Evolutionary conservation across 225 moss, liverwort and hornwort species (phyloP).

Genomic region (Anthoceros angustus): DNA sequence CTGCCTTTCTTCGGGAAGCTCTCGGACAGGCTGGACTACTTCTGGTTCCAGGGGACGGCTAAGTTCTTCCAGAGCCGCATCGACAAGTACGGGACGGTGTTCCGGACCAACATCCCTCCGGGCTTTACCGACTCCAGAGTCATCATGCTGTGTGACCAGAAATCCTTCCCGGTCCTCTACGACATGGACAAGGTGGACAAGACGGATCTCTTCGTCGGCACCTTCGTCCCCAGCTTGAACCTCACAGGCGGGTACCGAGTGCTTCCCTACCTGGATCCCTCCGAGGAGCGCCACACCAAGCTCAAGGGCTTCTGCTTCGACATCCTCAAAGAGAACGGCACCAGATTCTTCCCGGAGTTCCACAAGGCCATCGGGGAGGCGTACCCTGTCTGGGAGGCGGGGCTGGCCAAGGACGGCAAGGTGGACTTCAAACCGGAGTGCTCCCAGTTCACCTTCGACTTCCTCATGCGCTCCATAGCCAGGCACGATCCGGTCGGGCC

Average conservation of each 20-base stretch:
- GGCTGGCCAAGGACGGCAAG: conserved; percentile 22
- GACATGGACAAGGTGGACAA: conserved; percentile 7
- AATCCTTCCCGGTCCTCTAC: conserved; percentile 3
- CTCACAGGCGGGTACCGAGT: conserved; percentile 6
- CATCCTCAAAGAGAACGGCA: conserved; percentile 7
- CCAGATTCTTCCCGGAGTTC: conserved; percentile 16
- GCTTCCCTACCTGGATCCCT: conserved; percentile 8
- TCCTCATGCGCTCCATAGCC: conserved; percentile 13
- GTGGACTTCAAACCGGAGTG: background rate
- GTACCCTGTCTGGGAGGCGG: conserved; percentile 12
- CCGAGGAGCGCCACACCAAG: conserved; percentile 7
- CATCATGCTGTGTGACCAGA: conserved; percentile 9
- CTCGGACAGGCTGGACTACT: conserved; percentile 5
- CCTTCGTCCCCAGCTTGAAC: conserved; percentile 5
- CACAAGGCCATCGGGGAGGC: conserved; percentile 3
- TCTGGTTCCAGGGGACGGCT: background rate
- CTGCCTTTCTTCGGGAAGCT: conserved; percentile 9
- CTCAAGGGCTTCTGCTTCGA: conserved; percentile 10
- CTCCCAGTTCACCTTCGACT: conserved; percentile 7
- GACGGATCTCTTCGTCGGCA: conserved; percentile 7
- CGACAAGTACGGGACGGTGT: conserved; percentile 6
- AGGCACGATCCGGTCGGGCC: conserved; percentile 8
- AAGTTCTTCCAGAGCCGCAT: conserved; percentile 4
- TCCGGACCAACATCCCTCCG: conserved; percentile 7
- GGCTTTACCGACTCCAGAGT: background rate